Base-by-base conservation (phyloP, 768 basidiomycete genomes). In the Boletellus sp. region DNA sequence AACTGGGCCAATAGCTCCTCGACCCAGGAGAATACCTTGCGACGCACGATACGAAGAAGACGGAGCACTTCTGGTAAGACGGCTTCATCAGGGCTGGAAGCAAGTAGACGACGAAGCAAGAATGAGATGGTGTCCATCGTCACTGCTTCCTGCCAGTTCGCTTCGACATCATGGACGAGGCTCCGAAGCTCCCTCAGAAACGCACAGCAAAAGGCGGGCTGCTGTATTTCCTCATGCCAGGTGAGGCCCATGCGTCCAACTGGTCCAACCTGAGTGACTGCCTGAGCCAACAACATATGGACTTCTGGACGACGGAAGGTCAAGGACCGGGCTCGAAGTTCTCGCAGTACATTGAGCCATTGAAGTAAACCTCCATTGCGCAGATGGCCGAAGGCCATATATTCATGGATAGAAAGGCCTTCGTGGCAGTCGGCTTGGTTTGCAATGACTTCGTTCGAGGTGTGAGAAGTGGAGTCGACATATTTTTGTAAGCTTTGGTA, bases 271-370 rank as follows among this genome's bases (percentile, higher is more conserved):
- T 81, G 75, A 53, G 66, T 72, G 0, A 64, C 66, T 3, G 78
- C 66, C 49, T 79, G 79, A 5, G 54, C 60, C 4, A 80, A 16
- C 4, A 81, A 60, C 0, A 62, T 45, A 44, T 78, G 68, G 0
- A 80, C 72, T 11, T 71, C 74, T 1, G 64, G 64, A 6, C 57
- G 44, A 19, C 66, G 61, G 44, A 81, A 73, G 8, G 63, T 69
- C 41, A 81, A 53, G 0, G 56, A 54, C 19, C 67, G 61, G 1
- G 62, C 63, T 4, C 65, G 66, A 15, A 81, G 54, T 51, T 74
- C 75, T 17, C 72, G 70, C 15, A 69, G 47, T 23, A 81, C 72
- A 46, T 81, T 81, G 23, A 72, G 55, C 79, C 78, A 79, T 38
- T 81, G 80, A 0, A 81, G 56, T 1, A 45, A 55, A 0, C 64